phyloP scores from a whole-genome alignment of 176 grass and related monocot genomes.

The Cenchrus fungigraminus region DNA sequence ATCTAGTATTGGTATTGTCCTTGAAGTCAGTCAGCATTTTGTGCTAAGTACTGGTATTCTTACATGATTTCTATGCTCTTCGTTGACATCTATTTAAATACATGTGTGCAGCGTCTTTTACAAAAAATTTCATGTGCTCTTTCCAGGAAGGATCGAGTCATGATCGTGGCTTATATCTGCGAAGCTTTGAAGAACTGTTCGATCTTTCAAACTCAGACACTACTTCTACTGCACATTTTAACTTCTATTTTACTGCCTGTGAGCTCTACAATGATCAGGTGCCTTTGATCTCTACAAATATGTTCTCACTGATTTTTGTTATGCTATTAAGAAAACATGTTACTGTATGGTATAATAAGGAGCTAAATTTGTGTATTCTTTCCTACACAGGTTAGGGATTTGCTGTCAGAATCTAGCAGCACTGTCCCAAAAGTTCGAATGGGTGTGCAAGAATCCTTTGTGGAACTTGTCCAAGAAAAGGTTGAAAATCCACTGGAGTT shows the following conservation, averaged over 20 bases:
- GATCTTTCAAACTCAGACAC: constrained; percentile 97
- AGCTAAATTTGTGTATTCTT: constrained; percentile 34
- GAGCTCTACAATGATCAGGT: constrained; percentile 99
- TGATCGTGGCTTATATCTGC: constrained; percentile 89
- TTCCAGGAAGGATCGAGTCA: constrained; percentile 98
- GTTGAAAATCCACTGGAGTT: constrained; percentile 92
- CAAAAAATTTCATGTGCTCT: constrained; percentile 33
- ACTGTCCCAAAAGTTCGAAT: constrained; percentile 66
- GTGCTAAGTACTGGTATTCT: background rate
- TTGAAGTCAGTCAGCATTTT: constrained; percentile 26
- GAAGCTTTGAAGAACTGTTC: constrained; percentile 94
- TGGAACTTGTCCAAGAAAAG: constrained; percentile 92
- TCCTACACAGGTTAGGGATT: constrained; percentile 70
- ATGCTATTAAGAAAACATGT: constrained; percentile 23
- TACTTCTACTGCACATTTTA: constrained; percentile 85
- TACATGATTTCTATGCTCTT: constrained; percentile 34
- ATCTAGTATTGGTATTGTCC: constrained; percentile 4
- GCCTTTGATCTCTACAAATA: constrained; percentile 22
- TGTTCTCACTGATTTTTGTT: constrained; percentile 23
- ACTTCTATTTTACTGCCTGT: constrained; percentile 90
- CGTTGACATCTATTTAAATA: constrained; percentile 35
- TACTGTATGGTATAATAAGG: constrained; percentile 15
- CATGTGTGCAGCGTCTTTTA: constrained; percentile 10
- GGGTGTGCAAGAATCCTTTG: constrained; percentile 74
- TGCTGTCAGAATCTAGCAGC: constrained; percentile 75